Conservation (phyloP, 2,329 filamentous ascomycete species). For the Apiospora marii region DNA sequence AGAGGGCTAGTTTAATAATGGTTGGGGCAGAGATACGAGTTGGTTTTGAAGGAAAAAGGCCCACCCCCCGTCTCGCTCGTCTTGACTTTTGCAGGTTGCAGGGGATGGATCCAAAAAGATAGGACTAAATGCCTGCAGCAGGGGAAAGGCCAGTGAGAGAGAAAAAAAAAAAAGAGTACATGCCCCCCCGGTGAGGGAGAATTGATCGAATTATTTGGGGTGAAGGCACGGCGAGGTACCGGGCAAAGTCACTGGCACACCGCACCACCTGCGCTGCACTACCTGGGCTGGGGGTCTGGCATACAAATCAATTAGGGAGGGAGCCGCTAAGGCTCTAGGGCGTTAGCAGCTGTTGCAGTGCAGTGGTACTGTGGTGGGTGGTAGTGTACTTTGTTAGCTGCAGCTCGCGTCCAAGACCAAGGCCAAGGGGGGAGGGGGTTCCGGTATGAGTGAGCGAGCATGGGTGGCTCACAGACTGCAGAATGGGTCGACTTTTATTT, state of each 20-base stretch:
- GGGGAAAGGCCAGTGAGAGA: background rate
- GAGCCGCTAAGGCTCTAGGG: constrained; percentile 3
- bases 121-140: constrained; percentile 1
- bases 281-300: background rate
- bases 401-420: constrained; percentile 20
- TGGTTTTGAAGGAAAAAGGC: constrained; percentile 24
- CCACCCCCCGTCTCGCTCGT: constrained; percentile 5
- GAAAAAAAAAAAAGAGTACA: background rate
- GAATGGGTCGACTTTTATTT: constrained; percentile 16
- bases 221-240: background rate
- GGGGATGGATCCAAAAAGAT: constrained; percentile 6
- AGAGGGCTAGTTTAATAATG: constrained; percentile 23
- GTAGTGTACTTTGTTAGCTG: constrained; percentile 17
- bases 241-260: constrained; percentile 1
- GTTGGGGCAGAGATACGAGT: constrained; percentile 22
- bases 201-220: background rate
- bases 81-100: background rate
- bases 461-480: background rate
- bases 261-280: background rate
- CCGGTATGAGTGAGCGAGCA: constrained; percentile 7
- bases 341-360: constrained; percentile 18
- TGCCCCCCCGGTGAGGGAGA: background rate
- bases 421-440: background rate
- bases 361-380: constrained; percentile 14
- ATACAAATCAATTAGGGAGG: constrained; percentile 15